phyloP scores from a whole-genome alignment of 2,329 filamentous ascomycete genomes.

The Aspergillus fumigatus region DNA sequence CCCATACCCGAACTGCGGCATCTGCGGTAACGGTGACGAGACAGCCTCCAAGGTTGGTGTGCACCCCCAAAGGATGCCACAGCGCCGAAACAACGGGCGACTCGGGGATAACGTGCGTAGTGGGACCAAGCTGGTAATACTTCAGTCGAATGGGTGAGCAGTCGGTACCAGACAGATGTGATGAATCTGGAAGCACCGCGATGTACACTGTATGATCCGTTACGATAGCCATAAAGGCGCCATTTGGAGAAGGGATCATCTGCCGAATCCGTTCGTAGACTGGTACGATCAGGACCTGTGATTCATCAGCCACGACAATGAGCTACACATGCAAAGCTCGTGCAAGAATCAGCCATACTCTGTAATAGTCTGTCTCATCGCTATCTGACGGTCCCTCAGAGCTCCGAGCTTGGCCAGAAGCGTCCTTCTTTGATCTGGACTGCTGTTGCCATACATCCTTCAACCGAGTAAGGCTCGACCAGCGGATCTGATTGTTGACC shows the following conservation, averaged over 20 bases:
- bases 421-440: conserved; percentile 28
- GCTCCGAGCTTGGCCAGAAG: conserved; percentile 18
- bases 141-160: conserved; percentile 69
- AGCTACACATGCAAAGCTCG: background rate
- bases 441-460: conserved; percentile 58
- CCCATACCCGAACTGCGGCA: conserved; percentile 85
- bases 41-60: conserved; percentile 61
- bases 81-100: conserved; percentile 73
- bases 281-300: conserved; percentile 68
- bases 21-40: conserved; percentile 86
- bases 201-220: conserved; percentile 87
- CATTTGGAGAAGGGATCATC: conserved; percentile 76
- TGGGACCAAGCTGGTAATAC: conserved; percentile 87
- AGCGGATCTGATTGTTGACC: conserved; percentile 83
- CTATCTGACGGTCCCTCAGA: conserved; percentile 20
- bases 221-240: conserved; percentile 76
- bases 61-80: conserved; percentile 87
- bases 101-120: conserved; percentile 82
- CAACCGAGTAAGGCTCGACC: conserved; percentile 77
- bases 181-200: conserved; percentile 74
- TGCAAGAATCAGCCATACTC: conserved; percentile 16
- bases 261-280: conserved; percentile 80
- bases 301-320: conserved; percentile 1
- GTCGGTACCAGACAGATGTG: conserved; percentile 68
- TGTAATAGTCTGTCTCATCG: conserved; percentile 32